Conservation (phyloP, 257 asterid species). For the Rehmannia glutinosa region DNA sequence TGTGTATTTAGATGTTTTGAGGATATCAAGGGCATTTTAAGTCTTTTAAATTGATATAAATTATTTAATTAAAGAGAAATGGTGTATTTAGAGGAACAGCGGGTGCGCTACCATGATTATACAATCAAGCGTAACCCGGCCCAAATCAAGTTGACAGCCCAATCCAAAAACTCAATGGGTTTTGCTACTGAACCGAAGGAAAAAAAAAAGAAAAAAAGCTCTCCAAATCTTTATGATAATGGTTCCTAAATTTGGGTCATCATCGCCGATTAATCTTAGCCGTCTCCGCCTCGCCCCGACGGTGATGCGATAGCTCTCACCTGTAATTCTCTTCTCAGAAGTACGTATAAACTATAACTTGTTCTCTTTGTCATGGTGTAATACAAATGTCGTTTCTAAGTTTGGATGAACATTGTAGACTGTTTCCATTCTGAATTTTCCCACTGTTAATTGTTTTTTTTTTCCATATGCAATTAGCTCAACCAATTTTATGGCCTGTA, state of each 20-base stretch:
- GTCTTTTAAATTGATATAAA: too few relatives aligned
- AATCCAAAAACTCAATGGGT: too few relatives aligned
- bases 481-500: slow-evolving; percentile 43
- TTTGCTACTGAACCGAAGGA: too few relatives aligned
- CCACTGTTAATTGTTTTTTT: neutral
- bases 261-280: slow-evolving; percentile 18
- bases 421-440: neutral
- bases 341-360: neutral
- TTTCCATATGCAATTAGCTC: slow-evolving; percentile 3
- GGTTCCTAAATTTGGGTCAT: neutral
- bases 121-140: too few relatives aligned
- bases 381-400: neutral
- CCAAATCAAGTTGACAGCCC: too few relatives aligned
- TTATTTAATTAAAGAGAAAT: too few relatives aligned
- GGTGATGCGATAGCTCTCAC: slow-evolving; percentile 5
- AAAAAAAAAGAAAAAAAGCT: neutral
- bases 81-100: too few relatives aligned
- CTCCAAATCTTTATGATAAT: neutral
- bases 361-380: neutral
- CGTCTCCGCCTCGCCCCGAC: slow-evolving; percentile 15
- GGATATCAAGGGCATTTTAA: too few relatives aligned
- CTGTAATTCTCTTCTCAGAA: neutral
- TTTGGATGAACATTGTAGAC: neutral
- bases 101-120: too few relatives aligned
- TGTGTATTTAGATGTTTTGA: too few relatives aligned